A percentile compares a stretch with the other conserved stretches of the same genome.
These are phyloP conservation scores for Daldinia vernicosa DNA, from an alignment of 495 filamentous ascomycete species.

Conservation along the genomic window DNA sequence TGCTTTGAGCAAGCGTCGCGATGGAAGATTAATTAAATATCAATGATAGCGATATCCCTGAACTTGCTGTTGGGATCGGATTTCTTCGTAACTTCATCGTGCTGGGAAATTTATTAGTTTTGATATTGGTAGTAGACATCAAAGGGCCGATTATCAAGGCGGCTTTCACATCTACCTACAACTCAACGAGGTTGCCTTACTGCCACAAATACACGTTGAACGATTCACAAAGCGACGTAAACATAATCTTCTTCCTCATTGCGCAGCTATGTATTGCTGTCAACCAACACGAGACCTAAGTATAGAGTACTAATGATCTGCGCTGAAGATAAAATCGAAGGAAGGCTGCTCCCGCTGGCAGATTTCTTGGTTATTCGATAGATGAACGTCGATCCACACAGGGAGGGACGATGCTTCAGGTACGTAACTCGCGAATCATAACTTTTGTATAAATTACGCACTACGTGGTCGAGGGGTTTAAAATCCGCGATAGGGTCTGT, in stretches of 20 bases:
- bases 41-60: not conserved
- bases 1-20: not conserved
- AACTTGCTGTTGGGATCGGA: not conserved
- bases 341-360: constrained; percentile 19
- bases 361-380: constrained; percentile 3
- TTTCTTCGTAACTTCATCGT: not conserved
- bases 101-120: constrained; percentile 5
- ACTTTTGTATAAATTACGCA: constrained; percentile 7
- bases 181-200: not conserved
- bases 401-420: not conserved
- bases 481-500: constrained; percentile 4
- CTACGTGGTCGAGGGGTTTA: constrained; percentile 21
- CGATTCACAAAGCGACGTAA: not conserved
- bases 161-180: not conserved
- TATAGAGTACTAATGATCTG: not conserved
- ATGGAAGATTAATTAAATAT: not conserved
- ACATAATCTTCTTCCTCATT: not conserved
- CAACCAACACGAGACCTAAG: constrained; percentile 16
- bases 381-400: constrained; percentile 12
- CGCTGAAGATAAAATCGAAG: constrained; percentile 4
- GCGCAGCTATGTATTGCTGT: not conserved
- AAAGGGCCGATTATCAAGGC: not conserved
- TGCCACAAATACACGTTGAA: constrained; percentile 8
- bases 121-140: not conserved
- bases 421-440: not conserved